Evolutionary conservation across 225 moss, liverwort and hornwort species (phyloP).

Genomic region (Polytrichum commune): DNA sequence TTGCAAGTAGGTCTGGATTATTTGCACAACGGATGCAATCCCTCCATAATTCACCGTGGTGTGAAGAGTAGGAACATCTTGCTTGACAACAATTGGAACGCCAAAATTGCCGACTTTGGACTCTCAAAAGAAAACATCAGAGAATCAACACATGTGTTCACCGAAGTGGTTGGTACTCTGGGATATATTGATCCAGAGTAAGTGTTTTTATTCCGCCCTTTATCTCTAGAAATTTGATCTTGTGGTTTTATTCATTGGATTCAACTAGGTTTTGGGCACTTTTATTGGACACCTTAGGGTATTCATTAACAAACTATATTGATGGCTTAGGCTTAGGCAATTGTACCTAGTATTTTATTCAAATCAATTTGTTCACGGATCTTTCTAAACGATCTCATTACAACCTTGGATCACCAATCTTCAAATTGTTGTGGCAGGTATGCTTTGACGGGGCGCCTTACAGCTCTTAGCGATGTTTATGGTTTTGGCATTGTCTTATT

Average conservation of each 20-base stretch:
- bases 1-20: background rate
- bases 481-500: too few species aligned
- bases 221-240: background rate
- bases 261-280: too few species aligned
- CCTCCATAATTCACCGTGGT: slow-evolving; percentile 8
- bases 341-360: too few species aligned
- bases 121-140: background rate
- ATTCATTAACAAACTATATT: too few species aligned
- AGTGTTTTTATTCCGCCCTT: background rate
- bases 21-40: slow-evolving; percentile 2
- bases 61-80: slow-evolving; percentile 7
- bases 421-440: too few species aligned
- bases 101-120: slow-evolving; percentile 3
- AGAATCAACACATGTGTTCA: background rate
- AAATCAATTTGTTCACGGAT: too few species aligned
- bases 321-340: too few species aligned
- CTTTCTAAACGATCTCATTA: too few species aligned
- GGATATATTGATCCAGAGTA: slow-evolving; percentile 8
- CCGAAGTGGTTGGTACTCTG: background rate
- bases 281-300: too few species aligned
- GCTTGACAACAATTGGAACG: background rate
- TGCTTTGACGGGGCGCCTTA: accelerated
- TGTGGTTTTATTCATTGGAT: too few species aligned
- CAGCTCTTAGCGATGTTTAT: too few species aligned
- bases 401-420: too few species aligned